These are phyloP conservation scores for Kernera saxatilis DNA, from an alignment of 345 rosid genomes.

Conservation along the genomic window DNA sequence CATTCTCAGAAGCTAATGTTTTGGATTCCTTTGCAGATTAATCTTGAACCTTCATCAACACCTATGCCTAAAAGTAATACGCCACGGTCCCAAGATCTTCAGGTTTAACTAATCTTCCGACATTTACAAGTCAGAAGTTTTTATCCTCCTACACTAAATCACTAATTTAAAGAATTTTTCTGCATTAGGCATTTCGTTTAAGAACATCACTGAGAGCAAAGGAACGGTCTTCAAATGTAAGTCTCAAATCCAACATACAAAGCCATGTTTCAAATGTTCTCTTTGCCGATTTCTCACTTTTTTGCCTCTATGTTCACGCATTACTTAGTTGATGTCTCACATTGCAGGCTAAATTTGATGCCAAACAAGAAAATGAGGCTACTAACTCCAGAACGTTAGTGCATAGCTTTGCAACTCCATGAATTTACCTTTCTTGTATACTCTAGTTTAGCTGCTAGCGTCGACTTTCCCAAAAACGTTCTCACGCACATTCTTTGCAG, in stretches of 20 bases:
- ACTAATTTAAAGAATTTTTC: neutral
- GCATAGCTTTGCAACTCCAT: neutral
- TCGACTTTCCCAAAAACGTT: neutral
- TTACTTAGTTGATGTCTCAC: neutral
- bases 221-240: conserved; percentile 17
- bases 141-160: neutral
- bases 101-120: neutral
- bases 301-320: neutral
- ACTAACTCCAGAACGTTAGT: conserved; percentile 22
- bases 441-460: neutral
- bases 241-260: neutral
- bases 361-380: neutral
- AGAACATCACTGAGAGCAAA: conserved; percentile 21
- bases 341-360: conserved; percentile 21
- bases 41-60: conserved; percentile 6
- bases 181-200: conserved; percentile 19
- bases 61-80: conserved; percentile 5
- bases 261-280: neutral
- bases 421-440: neutral
- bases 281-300: neutral
- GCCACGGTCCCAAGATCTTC: conserved; percentile 4
- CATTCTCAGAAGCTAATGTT: neutral
- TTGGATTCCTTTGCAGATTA: conserved; percentile 7
- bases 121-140: neutral
- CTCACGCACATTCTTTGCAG: conserved; percentile 1